phyloP scores from a whole-genome alignment of 768 basidiomycete genomes.

The Boletus sp. region DNA sequence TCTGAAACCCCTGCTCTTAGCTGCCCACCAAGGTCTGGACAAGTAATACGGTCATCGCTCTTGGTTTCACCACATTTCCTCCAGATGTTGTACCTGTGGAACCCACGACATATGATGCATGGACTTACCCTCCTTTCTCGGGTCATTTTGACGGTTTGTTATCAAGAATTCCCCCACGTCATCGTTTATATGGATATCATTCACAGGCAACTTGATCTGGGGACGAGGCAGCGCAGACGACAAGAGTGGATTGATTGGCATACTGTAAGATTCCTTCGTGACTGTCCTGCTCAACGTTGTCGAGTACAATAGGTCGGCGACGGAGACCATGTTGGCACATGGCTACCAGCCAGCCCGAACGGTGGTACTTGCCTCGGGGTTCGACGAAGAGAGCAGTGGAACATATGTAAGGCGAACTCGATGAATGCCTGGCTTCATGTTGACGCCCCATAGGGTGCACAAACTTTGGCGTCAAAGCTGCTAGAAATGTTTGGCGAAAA shows the following conservation, averaged over 20 bases:
- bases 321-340: constrained; percentile 62
- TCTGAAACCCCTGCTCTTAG: constrained; percentile 55
- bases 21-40: constrained; percentile 50
- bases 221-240: constrained; percentile 50
- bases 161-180: not conserved
- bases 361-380: constrained; percentile 63
- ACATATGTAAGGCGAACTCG: constrained; percentile 32
- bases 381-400: constrained; percentile 72
- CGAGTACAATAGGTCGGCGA: constrained; percentile 37
- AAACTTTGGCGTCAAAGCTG: constrained; percentile 44
- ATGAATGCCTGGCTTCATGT: not conserved
- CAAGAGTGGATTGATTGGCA: constrained; percentile 70
- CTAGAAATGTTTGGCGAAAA: constrained; percentile 63
- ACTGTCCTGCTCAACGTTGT: not conserved
- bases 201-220: constrained; percentile 41
- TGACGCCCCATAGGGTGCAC: constrained; percentile 47
- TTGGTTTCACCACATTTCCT: not conserved
- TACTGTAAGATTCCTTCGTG: constrained; percentile 40
- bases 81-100: constrained; percentile 70
- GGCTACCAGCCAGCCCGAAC: constrained; percentile 64
- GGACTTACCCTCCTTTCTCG: constrained; percentile 62
- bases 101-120: constrained; percentile 49
- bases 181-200: not conserved
- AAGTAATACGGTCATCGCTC: not conserved
- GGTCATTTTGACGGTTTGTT: constrained; percentile 53